These are phyloP conservation scores for Elongisporangium undulatum DNA, from an alignment of 352 stramenopile genomes.

Conservation along the genomic window DNA sequence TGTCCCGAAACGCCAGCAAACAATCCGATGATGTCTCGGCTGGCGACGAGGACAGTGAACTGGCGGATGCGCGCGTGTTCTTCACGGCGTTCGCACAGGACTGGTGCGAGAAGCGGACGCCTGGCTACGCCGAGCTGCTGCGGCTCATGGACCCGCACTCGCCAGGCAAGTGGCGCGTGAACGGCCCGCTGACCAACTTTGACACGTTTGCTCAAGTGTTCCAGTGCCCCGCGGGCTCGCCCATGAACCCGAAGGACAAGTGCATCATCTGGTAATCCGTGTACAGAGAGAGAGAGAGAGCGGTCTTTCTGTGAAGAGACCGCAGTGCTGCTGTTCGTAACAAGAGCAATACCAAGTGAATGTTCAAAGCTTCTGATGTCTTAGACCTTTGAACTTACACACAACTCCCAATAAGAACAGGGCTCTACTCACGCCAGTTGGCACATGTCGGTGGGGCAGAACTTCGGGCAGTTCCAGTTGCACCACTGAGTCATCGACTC, in stretches of 20 bases:
- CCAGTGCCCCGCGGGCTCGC: conserved; percentile 44
- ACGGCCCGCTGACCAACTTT: conserved; percentile 63
- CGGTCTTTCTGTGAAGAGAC: no score
- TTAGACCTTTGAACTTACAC: background rate
- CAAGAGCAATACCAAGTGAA: background rate
- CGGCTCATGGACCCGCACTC: conserved; percentile 52
- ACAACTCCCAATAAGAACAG: no score
- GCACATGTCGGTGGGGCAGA: conserved; percentile 28
- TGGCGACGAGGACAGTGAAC: conserved; percentile 11
- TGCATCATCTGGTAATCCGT: conserved; percentile 62
- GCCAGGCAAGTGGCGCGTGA: conserved; percentile 59
- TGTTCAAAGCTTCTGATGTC: background rate
- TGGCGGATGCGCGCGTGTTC: conserved; percentile 49
- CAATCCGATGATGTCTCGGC: conserved; percentile 9
- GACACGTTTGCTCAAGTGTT: conserved; percentile 60
- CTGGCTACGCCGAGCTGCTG: conserved; percentile 39
- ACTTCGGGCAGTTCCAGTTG: conserved; percentile 33
- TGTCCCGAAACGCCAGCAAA: conserved; percentile 21
- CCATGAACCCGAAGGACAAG: conserved; percentile 66
- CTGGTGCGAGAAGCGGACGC: conserved; percentile 56
- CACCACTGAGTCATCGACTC: conserved; percentile 19
- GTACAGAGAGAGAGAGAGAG: background rate
- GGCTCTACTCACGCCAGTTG: conserved; percentile 6
- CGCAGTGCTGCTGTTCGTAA: background rate
- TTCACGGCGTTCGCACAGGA: conserved; percentile 66